Evolutionary conservation across 306 rosid species (phyloP).

Genomic region (Cicer arietinum): DNA sequence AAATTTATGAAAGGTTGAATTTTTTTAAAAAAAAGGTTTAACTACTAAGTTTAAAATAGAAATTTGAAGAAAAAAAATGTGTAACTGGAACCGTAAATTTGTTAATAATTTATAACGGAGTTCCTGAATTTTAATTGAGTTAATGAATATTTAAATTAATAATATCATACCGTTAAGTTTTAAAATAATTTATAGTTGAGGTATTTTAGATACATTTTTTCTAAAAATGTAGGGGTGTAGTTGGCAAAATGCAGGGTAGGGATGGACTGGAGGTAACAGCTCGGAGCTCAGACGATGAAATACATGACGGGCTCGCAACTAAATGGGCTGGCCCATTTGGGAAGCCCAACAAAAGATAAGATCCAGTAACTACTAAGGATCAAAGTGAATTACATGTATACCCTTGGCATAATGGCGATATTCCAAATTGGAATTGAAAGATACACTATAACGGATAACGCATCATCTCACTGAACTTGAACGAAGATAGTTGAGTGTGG

Average conservation of each 20-base stretch:
- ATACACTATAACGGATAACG: conserved; percentile 47
- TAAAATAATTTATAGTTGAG: not conserved
- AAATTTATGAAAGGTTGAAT: not conserved
- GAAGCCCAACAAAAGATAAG: not conserved
- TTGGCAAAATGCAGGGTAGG: no score
- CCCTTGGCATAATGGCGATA: not conserved
- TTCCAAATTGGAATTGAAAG: not conserved
- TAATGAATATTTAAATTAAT: no score
- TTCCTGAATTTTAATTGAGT: no score
- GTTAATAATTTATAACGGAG: no score
- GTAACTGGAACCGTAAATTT: no score
- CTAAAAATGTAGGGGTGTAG: no score
- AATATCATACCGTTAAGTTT: not conserved
- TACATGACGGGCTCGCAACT: no score
- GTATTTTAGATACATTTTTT: not conserved
- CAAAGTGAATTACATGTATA: conserved; percentile 10
- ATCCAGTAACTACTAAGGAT: not conserved
- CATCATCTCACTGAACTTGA: not conserved
- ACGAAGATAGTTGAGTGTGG: not conserved
- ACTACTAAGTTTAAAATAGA: no score
- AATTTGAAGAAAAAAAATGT: no score
- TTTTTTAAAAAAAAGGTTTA: not conserved
- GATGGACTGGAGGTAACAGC: no score
- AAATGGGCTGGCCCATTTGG: not conserved
- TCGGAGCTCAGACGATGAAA: no score